phyloP scores from a whole-genome alignment of 2,329 filamentous ascomycete genomes.

The Emergomyces pasteurianus region DNA sequence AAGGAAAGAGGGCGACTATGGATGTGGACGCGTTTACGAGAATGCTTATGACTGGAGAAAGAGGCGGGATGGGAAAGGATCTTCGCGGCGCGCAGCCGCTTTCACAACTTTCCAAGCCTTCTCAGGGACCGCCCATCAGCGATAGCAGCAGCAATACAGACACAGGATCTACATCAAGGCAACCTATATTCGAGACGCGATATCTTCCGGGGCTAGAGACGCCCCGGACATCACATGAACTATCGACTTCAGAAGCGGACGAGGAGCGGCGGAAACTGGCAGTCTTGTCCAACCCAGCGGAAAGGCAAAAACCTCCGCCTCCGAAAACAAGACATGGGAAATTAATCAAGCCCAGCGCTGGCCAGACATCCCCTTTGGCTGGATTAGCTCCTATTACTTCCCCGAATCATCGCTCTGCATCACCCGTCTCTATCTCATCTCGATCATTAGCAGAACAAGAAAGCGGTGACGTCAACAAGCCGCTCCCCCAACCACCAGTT shows the following conservation, averaged over 20 bases:
- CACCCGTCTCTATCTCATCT: constrained; percentile 10
- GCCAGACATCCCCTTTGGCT: not conserved
- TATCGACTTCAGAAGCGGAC: constrained; percentile 43
- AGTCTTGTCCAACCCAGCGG: constrained; percentile 7
- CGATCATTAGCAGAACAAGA: not conserved
- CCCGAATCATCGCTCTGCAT: constrained; percentile 9
- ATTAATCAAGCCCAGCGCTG: constrained; percentile 42
- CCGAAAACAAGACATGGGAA: constrained; percentile 71
- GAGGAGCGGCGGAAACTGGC: constrained; percentile 28
- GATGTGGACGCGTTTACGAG: constrained; percentile 71
- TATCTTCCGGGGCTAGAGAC: constrained; percentile 29
- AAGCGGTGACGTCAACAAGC: constrained; percentile 45
- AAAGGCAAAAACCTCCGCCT: constrained; percentile 58
- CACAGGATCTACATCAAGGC: not conserved
- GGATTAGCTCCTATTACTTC: not conserved
- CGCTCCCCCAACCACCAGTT: constrained; percentile 45
- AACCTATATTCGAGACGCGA: constrained; percentile 12
- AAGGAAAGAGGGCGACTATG: constrained; percentile 36
- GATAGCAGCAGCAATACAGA: constrained; percentile 3
- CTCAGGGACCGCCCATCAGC: not conserved
- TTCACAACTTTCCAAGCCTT: not conserved
- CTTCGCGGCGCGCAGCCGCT: too few species aligned
- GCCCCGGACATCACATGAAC: constrained; percentile 48
- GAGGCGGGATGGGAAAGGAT: constrained; percentile 20
- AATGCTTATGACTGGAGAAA: constrained; percentile 61